These are phyloP conservation scores for Debaryomycetaceae sp. DNA, from an alignment of 1,139 yeast species.

Conservation along the genomic window DNA sequence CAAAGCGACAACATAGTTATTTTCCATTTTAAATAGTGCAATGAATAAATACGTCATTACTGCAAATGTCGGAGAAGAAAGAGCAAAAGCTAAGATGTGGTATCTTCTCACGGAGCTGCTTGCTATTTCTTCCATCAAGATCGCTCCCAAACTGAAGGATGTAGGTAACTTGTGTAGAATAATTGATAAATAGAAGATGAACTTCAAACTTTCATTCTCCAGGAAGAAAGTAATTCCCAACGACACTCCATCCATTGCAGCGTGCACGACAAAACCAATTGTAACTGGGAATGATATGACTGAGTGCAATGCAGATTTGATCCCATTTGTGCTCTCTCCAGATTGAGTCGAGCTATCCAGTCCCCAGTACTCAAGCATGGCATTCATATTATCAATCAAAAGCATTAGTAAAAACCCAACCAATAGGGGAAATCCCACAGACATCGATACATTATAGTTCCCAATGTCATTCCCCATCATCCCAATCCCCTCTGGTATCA, in stretches of 20 bases:
- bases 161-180: conserved; percentile 76
- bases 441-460: conserved; percentile 10
- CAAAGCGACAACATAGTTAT: conserved; percentile 46
- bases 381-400: conserved; percentile 30
- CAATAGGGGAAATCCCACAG: conserved; percentile 32
- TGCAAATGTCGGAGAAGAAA: conserved; percentile 53
- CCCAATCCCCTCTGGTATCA: conserved; percentile 69
- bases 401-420: conserved; percentile 54
- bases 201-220: conserved; percentile 41
- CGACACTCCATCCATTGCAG: conserved; percentile 73
- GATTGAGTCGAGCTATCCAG: not conserved
- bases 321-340: not conserved
- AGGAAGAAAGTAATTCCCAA: conserved; percentile 59
- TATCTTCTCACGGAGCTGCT: conserved; percentile 28
- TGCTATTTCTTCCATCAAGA: conserved; percentile 42
- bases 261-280: conserved; percentile 63
- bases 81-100: conserved; percentile 46
- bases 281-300: conserved; percentile 40
- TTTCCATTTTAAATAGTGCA: conserved; percentile 21
- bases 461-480: conserved; percentile 21
- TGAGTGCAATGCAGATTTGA: conserved; percentile 13
- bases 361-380: not conserved
- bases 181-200: conserved; percentile 56
- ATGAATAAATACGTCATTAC: conserved; percentile 42
- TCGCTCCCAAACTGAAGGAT: conserved; percentile 62